Evolutionary conservation across 345 rosid genomes (phyloP), one percentile per base, ranked within the genome.

Genomic region (Dovyalis caffra): DNA sequence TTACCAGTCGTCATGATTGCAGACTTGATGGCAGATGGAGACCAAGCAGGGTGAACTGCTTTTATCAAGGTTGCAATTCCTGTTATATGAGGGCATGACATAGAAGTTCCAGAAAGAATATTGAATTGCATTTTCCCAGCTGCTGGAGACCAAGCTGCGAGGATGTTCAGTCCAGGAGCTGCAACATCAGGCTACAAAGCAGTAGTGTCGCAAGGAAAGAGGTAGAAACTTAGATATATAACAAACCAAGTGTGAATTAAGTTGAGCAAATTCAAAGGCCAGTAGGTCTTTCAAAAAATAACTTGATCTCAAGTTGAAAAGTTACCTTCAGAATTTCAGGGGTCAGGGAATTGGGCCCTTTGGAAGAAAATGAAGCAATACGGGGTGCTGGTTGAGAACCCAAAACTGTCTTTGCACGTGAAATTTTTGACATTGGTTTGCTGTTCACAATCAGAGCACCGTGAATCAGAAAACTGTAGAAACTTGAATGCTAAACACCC

Each of bases 1-100:
- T 53, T 86, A 90, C 92, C 91, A 0, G 92, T 87, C 26, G 95
- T 90, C 91, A 90, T 88, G 84, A 87, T 90, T 29, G 92, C 92
- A 28, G 95, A 90, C 85, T 85, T 87, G 68, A 88, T 62, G 8
- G 91, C 90, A 12, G 95, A 78, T 25, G 91, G 84, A 63, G 90
- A 85, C 90, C 90, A 87, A 0, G 78, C 70, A 5, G 88, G 88
- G 74, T 85, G 77, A 75, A 87, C 87, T 7, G 90, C 81, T 79
- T 81, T 87, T 68, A 87, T 75, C 84, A 87, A 80, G 69, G 91
- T 81, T 34, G 88, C 94, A 20, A 88, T 84, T 72, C 97, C 94
- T 0, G 90, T 83, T 29, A 88, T 83, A 68, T 91, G 97, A 32
- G 92, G 94, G 64, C 89, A 85, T 71, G 94, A 85, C 92, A 88